phyloP scores from a whole-genome alignment of 2,329 filamentous ascomycete genomes.

The Magnaporthiopsis incrustans region DNA sequence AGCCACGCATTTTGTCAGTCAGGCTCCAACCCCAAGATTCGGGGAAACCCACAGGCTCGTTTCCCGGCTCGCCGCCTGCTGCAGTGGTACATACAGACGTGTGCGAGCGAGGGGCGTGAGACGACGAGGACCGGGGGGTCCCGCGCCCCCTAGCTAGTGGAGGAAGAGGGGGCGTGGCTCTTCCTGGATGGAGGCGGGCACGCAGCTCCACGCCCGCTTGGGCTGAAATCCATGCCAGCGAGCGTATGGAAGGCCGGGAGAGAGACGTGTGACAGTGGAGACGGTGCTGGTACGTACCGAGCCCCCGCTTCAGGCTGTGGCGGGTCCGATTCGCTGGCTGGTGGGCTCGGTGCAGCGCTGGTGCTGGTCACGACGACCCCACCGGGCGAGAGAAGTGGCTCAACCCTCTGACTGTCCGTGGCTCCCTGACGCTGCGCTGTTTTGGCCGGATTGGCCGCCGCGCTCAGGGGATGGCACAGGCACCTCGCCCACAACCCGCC shows the following conservation, averaged over 20 bases:
- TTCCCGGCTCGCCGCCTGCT: background rate
- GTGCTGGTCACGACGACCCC: background rate
- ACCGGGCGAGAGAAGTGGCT: background rate
- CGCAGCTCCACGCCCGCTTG: background rate
- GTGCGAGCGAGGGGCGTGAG: background rate
- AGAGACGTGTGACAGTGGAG: background rate
- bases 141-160: background rate
- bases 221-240: background rate
- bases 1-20: background rate
- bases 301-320: background rate
- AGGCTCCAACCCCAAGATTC: constrained; percentile 1
- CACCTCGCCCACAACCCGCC: too few relatives aligned
- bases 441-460: constrained; percentile 5
- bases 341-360: background rate
- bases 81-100: background rate
- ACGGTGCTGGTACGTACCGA: background rate
- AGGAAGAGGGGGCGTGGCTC: background rate
- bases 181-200: background rate
- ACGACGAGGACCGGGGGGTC: background rate
- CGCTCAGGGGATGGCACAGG: background rate
- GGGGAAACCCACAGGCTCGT: background rate
- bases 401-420: too few relatives aligned
- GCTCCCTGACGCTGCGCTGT: background rate
- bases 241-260: background rate
- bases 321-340: too few relatives aligned